Conservation (phyloP, 2,329 filamentous ascomycete genomes). For the Epicoccum nigrum region DNA sequence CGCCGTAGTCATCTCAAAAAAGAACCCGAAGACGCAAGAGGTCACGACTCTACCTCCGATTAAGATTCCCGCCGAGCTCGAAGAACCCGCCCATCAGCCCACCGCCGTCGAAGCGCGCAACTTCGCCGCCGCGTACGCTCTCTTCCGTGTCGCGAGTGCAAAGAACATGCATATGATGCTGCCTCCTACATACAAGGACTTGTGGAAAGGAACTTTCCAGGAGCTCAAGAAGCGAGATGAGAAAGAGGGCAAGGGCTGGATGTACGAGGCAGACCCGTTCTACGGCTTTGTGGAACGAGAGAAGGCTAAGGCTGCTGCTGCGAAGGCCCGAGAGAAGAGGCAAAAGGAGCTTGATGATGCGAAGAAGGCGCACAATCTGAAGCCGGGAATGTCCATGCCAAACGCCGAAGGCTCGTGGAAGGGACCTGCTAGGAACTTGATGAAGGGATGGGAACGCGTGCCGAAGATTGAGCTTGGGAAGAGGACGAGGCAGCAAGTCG, state of each 20-base stretch:
- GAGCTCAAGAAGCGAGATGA: slow-evolving; percentile 81
- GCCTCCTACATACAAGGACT: slow-evolving; percentile 83
- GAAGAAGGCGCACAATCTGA: slow-evolving; percentile 67
- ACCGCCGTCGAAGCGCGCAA: slow-evolving; percentile 90
- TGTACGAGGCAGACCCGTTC: slow-evolving; percentile 97
- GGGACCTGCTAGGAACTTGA: slow-evolving; percentile 48
- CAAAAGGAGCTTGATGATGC: slow-evolving; percentile 60
- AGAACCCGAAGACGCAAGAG: slow-evolving; percentile 83
- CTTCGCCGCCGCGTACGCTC: slow-evolving; percentile 87
- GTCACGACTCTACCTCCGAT: slow-evolving; percentile 77
- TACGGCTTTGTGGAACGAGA: slow-evolving; percentile 78
- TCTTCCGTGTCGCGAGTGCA: slow-evolving; percentile 93
- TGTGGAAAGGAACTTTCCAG: slow-evolving; percentile 90
- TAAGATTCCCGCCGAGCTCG: slow-evolving; percentile 76
- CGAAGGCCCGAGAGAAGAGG: slow-evolving; percentile 77
- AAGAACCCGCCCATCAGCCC: slow-evolving; percentile 74
- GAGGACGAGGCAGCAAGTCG: slow-evolving; percentile 77
- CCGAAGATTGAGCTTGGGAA: slow-evolving; percentile 94
- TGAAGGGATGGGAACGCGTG: slow-evolving; percentile 80
- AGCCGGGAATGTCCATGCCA: slow-evolving; percentile 41
- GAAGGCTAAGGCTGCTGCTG: slow-evolving; percentile 73
- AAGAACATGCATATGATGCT: slow-evolving; percentile 95
- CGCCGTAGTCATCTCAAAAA: slow-evolving; percentile 71
- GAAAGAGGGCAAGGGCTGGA: slow-evolving; percentile 77
- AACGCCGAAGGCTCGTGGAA: slow-evolving; percentile 37